A percentile compares a stretch with the other conserved stretches of the same genome.
Conservation (phyloP, 2,329 filamentous ascomycete species). For the Aulographum hederae region DNA sequence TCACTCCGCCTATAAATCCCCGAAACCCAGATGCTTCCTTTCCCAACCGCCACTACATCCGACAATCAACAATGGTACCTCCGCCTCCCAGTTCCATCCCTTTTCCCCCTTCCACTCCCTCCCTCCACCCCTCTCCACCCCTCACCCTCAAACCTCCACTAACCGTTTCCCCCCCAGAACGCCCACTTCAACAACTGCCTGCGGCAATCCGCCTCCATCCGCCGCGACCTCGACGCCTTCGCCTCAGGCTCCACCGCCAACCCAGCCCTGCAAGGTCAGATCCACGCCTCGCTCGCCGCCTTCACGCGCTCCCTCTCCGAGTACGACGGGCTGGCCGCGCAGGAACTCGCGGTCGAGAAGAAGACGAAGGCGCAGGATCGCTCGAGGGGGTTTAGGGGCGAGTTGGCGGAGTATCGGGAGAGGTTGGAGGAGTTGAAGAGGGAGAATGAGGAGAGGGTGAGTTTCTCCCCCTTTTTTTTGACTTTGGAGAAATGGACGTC, state of each 20-base stretch:
- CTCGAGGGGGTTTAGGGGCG: conserved; percentile 66
- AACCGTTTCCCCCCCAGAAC: conserved; percentile 45
- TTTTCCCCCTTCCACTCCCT: no score
- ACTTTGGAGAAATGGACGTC: neutral
- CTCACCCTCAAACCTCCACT: no score
- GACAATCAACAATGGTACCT: no score
- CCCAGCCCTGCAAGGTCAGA: conserved; percentile 48
- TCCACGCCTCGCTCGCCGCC: conserved; percentile 60
- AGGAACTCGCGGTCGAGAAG: conserved; percentile 80
- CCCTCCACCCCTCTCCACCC: no score
- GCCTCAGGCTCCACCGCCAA: conserved; percentile 40
- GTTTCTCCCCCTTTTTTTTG: conserved; percentile 7
- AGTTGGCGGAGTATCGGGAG: conserved; percentile 61
- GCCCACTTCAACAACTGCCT: conserved; percentile 72
- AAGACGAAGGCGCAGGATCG: conserved; percentile 80
- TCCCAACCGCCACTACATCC: no score
- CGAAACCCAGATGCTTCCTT: no score
- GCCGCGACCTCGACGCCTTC: conserved; percentile 56
- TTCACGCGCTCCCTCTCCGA: conserved; percentile 86
- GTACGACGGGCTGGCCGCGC: conserved; percentile 67
- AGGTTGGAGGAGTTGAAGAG: conserved; percentile 64
- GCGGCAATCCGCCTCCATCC: conserved; percentile 66
- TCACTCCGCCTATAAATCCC: no score
- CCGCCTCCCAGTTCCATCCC: no score
- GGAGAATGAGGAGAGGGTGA: conserved; percentile 54